A percentile compares a stretch with the other conserved stretches of the same genome.
These are phyloP conservation scores for Erigeron canadensis DNA, from an alignment of 129 eudicot species.

Conservation along the genomic window DNA sequence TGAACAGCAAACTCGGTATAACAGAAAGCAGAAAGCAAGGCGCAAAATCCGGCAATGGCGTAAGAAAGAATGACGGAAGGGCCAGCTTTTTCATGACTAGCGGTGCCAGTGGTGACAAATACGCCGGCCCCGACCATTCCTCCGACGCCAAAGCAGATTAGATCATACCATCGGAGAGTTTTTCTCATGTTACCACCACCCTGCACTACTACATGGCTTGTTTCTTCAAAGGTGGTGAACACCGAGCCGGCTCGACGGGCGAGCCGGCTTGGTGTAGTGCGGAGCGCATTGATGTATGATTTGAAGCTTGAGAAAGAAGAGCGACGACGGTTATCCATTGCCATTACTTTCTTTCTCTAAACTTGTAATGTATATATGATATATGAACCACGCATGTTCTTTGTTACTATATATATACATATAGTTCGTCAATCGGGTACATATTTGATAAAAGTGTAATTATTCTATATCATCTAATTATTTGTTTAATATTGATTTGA, in stretches of 20 bases:
- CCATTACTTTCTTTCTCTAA: conserved; percentile 20
- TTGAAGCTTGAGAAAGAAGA: conserved; percentile 70
- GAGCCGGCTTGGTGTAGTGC: conserved; percentile 73
- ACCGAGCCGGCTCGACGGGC: conserved; percentile 63
- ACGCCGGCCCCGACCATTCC: conserved; percentile 99
- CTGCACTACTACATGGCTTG: no score
- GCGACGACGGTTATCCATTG: conserved; percentile 24
- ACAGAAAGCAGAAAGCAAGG: conserved; percentile 94
- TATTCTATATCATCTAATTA: no score
- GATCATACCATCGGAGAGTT: conserved; percentile 80
- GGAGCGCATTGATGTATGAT: conserved; percentile 67
- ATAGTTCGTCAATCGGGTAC: no score
- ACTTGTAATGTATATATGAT: background rate
- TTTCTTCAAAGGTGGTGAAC: conserved; percentile 63
- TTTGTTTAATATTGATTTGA: no score
- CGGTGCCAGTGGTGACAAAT: conserved; percentile 87
- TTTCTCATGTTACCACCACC: conserved; percentile 59
- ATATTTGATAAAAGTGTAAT: no score
- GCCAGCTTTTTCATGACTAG: conserved; percentile 57
- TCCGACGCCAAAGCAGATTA: conserved; percentile 87
- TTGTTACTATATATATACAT: background rate
- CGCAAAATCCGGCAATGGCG: conserved; percentile 97
- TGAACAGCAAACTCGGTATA: conserved; percentile 98
- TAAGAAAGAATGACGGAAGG: conserved; percentile 82
- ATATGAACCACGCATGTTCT: background rate